Conservation (phyloP, 805 yeast species). For the Scheffersomyces amazonensis region DNA sequence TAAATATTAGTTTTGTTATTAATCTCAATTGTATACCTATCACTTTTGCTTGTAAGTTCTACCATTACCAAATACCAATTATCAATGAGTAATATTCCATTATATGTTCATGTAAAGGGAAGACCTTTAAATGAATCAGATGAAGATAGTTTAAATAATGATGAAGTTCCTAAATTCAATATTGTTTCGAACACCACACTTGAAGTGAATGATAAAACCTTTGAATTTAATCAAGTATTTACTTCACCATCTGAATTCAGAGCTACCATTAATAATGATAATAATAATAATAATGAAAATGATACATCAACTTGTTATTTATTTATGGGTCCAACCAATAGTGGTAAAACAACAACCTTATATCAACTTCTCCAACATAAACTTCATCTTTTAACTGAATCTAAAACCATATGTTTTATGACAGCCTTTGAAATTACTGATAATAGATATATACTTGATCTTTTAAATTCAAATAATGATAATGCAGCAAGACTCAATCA, state of each 20-base stretch:
- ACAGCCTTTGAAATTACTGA: slow-evolving; percentile 28
- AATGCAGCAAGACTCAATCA: not conserved
- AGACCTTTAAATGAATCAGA: not conserved
- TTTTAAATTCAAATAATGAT: slow-evolving; percentile 11
- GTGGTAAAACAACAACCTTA: slow-evolving; percentile 31
- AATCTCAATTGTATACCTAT: too few relatives aligned
- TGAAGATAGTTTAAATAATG: not conserved
- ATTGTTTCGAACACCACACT: slow-evolving; percentile 12
- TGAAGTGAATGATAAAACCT: slow-evolving; percentile 15
- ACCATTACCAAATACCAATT: too few relatives aligned
- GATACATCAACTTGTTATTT: slow-evolving; percentile 11
- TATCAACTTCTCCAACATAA: slow-evolving; percentile 2
- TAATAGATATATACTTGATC: slow-evolving; percentile 22
- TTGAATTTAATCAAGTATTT: slow-evolving; percentile 20
- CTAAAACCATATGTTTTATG: slow-evolving; percentile 3
- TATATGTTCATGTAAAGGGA: slow-evolving; percentile 23
- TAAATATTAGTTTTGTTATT: too few relatives aligned
- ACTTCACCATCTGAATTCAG: not conserved
- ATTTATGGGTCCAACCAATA: slow-evolving; percentile 28
- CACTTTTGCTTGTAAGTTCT: too few relatives aligned
- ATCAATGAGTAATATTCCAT: slow-evolving; percentile 15
- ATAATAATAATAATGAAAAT: slow-evolving; percentile 2
- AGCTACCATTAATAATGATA: not conserved
- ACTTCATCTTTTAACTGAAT: slow-evolving; percentile 9
- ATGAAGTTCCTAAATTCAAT: slow-evolving; percentile 7